These are phyloP conservation scores for Dictyostelium purpureum DNA, from an alignment of 78 protist species.

Conservation along the genomic window DNA sequence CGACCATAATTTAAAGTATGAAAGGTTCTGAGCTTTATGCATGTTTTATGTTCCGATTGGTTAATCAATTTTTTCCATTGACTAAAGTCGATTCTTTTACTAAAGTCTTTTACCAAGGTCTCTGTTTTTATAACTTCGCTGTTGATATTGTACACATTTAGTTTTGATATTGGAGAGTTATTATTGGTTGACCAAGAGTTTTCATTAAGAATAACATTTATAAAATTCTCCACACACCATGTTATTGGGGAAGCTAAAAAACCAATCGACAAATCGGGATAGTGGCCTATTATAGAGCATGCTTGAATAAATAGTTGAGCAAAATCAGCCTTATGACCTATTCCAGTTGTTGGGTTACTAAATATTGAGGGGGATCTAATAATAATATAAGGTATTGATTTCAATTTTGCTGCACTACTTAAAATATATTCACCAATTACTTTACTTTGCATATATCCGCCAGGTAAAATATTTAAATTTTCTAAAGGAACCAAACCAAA, in stretches of 20 bases:
- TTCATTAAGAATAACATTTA: no score
- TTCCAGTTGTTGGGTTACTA: neutral
- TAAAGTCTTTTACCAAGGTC: no score
- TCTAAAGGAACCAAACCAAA: neutral
- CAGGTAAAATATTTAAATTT: neutral
- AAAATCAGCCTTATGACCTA: neutral
- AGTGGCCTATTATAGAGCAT: neutral
- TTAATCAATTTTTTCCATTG: neutral
- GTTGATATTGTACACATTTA: no score
- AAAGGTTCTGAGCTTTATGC: neutral
- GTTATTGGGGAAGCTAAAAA: no score
- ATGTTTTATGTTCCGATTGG: neutral
- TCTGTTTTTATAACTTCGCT: no score
- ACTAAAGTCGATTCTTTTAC: neutral
- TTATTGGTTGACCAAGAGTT: no score
- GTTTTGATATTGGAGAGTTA: no score
- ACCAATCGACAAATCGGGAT: no score
- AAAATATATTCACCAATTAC: slow-evolving; percentile 20
- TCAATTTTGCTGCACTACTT: neutral
- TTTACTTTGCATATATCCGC: slow-evolving; percentile 46
- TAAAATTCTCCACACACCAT: no score
- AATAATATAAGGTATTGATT: slow-evolving; percentile 19
- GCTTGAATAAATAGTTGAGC: neutral
- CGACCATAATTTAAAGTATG: neutral
- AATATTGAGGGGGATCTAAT: slow-evolving; percentile 7